Percentiles rank a stretch among this genome's conserved stretches.
These are phyloP conservation scores for Ceratobasidium sp. DNA, from an alignment of 1,284 basidiomycete genomes.

Conservation along the genomic window DNA sequence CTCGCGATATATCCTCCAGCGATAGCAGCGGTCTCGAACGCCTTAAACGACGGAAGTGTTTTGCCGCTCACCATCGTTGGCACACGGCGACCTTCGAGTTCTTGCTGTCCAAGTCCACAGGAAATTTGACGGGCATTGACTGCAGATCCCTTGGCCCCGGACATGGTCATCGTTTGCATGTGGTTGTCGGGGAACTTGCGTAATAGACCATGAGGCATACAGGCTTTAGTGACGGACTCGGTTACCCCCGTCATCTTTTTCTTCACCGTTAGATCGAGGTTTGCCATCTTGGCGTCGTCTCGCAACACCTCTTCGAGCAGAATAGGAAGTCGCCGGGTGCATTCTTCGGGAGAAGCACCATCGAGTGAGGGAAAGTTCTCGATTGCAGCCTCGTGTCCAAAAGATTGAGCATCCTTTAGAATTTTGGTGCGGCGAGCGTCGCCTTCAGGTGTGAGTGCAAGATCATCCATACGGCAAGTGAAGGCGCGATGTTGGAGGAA, in stretches of 20 bases:
- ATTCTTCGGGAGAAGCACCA: slow-evolving; percentile 52
- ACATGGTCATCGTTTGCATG: slow-evolving; percentile 99
- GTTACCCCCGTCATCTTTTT: slow-evolving; percentile 77
- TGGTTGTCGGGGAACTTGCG: slow-evolving; percentile 98
- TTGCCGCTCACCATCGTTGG: slow-evolving; percentile 99
- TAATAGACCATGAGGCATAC: slow-evolving; percentile 87
- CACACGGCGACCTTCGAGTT: slow-evolving; percentile 97
- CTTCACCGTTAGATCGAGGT: slow-evolving; percentile 92
- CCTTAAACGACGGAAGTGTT: slow-evolving; percentile 95
- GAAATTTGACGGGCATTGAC: slow-evolving; percentile 99
- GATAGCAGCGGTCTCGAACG: slow-evolving; percentile 96
- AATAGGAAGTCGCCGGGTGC: slow-evolving; percentile 59
- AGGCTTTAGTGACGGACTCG: slow-evolving; percentile 87
- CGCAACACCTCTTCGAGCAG: slow-evolving; percentile 95
- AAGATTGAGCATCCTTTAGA: slow-evolving; percentile 70
- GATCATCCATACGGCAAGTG: slow-evolving; percentile 98
- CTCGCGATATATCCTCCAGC: slow-evolving; percentile 99
- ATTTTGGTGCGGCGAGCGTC: slow-evolving; percentile 76
- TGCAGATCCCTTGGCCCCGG: slow-evolving; percentile 96
- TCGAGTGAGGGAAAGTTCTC: slow-evolving; percentile 71
- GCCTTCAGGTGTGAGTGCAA: slow-evolving; percentile 86
- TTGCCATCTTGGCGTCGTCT: slow-evolving; percentile 97
- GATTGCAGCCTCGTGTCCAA: slow-evolving; percentile 88
- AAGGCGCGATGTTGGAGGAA: slow-evolving; percentile 97
- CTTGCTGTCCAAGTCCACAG: slow-evolving; percentile 95